A percentile compares a stretch with the other conserved stretches of the same genome.
These are phyloP conservation scores for Penicillium sclerotigenum DNA, from an alignment of 2,329 filamentous ascomycete genomes.

Conservation along the genomic window DNA sequence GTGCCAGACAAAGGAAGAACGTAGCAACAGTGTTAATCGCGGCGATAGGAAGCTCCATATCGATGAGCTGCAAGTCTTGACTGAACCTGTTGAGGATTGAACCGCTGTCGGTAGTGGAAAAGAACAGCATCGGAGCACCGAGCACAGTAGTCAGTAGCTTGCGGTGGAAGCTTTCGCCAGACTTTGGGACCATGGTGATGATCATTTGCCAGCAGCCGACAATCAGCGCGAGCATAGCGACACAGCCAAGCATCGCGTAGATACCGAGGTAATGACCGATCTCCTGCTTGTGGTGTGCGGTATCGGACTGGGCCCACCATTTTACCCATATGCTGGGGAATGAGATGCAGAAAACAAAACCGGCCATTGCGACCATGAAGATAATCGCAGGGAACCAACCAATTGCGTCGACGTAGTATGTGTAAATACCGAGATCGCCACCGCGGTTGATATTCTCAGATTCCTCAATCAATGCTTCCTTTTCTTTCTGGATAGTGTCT, in stretches of 20 bases:
- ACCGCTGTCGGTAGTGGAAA: conserved; percentile 43
- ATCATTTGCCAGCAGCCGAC: conserved; percentile 48
- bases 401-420: conserved; percentile 40
- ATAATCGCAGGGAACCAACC: conserved; percentile 35
- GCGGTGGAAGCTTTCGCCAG: conserved; percentile 50
- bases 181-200: conserved; percentile 53
- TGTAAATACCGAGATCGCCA: conserved; percentile 45
- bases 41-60: conserved; percentile 44
- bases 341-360: conserved; percentile 42
- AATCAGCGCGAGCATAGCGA: conserved; percentile 38
- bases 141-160: conserved; percentile 50
- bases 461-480: conserved; percentile 22
- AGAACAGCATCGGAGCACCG: conserved; percentile 44
- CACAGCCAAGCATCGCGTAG: conserved; percentile 40
- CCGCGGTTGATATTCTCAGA: conserved; percentile 31
- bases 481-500: conserved; percentile 19
- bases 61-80: conserved; percentile 45
- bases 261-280: conserved; percentile 40
- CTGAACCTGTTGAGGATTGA: conserved; percentile 45
- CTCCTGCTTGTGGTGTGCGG: conserved; percentile 32
- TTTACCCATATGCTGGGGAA: conserved; percentile 45
- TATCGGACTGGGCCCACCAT: conserved; percentile 42
- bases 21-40: conserved; percentile 41
- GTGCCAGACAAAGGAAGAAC: conserved; percentile 40
- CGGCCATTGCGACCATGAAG: conserved; percentile 39